Evolutionary conservation across 1,284 basidiomycete genomes (phyloP).

Genomic region (Cutaneotrichosporon cyanovorans): DNA sequence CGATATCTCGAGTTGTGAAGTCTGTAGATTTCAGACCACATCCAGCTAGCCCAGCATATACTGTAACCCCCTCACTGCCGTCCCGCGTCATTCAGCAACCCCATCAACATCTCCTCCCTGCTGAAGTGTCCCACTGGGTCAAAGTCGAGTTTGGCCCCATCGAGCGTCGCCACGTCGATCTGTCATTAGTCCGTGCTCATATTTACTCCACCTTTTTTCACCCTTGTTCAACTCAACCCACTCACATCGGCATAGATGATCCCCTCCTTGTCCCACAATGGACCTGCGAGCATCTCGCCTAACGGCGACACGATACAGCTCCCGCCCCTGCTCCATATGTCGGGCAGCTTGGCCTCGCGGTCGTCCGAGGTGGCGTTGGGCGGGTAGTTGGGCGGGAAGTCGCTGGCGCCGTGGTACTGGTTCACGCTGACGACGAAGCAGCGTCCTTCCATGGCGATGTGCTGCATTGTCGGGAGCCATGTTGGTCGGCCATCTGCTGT

Average conservation of each 20-base stretch:
- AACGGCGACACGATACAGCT: conserved; percentile 62
- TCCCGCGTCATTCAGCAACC: conserved; percentile 5
- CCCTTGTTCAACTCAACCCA: neutral
- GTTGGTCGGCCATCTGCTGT: conserved; percentile 57
- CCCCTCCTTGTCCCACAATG: conserved; percentile 56
- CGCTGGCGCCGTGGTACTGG: conserved; percentile 26
- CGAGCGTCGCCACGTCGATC: conserved; percentile 56
- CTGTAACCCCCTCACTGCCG: neutral
- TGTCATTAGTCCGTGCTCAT: conserved; percentile 24
- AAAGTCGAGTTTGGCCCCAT: conserved; percentile 64
- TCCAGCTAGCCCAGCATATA: no score
- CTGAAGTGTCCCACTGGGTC: conserved; percentile 65
- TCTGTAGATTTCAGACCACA: no score
- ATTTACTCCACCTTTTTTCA: neutral
- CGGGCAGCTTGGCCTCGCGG: conserved; percentile 6
- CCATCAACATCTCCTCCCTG: conserved; percentile 50
- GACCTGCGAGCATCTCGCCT: conserved; percentile 62
- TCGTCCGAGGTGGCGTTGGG: conserved; percentile 4
- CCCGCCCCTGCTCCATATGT: conserved; percentile 50
- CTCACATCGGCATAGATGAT: conserved; percentile 53
- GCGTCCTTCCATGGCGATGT: conserved; percentile 67
- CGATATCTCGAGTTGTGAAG: no score
- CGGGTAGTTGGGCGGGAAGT: conserved; percentile 30
- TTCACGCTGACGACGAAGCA: conserved; percentile 61
- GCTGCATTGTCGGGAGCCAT: conserved; percentile 61